Evolutionary conservation across 495 filamentous ascomycete species (phyloP).

Genomic region (Extremus antarcticus): DNA sequence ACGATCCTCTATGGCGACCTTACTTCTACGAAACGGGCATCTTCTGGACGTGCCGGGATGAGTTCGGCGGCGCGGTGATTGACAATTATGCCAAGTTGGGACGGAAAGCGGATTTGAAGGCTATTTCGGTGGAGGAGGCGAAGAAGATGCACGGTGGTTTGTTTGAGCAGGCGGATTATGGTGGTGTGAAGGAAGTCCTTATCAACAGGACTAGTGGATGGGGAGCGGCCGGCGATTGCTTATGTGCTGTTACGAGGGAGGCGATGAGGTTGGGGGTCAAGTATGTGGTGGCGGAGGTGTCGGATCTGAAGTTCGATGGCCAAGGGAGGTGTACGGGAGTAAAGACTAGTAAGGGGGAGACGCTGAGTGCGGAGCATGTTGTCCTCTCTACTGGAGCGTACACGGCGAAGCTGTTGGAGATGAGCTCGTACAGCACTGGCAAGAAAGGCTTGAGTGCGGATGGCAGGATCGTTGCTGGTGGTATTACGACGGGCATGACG

Average conservation of each 20-base stretch:
- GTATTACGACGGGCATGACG: constrained; percentile 40
- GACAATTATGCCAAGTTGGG: constrained; percentile 42
- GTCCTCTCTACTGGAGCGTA: constrained; percentile 49
- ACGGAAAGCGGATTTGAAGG: constrained; percentile 30
- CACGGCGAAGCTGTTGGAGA: constrained; percentile 49
- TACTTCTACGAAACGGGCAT: constrained; percentile 50
- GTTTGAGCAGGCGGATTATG: constrained; percentile 44
- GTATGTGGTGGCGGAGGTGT: constrained; percentile 39
- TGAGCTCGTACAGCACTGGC: constrained; percentile 36
- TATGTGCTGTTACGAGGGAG: constrained; percentile 36
- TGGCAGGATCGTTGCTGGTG: constrained; percentile 44
- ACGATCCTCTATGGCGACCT: constrained; percentile 40
- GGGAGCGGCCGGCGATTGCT: constrained; percentile 47
- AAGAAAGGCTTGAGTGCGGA: constrained; percentile 36
- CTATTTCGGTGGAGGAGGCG: constrained; percentile 37
- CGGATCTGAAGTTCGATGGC: constrained; percentile 33
- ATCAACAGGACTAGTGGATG: constrained; percentile 49
- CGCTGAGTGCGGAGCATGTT: constrained; percentile 34
- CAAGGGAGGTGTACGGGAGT: constrained; percentile 39
- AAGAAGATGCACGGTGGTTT: constrained; percentile 38
- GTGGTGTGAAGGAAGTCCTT: constrained; percentile 37
- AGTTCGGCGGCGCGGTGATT: constrained; percentile 37
- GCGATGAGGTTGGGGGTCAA: constrained; percentile 43
- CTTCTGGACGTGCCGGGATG: constrained; percentile 38
- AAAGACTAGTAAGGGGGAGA: constrained; percentile 32